These are phyloP conservation scores for Metarhizium guizhouense DNA, from an alignment of 2,329 filamentous ascomycete species.

Conservation along the genomic window DNA sequence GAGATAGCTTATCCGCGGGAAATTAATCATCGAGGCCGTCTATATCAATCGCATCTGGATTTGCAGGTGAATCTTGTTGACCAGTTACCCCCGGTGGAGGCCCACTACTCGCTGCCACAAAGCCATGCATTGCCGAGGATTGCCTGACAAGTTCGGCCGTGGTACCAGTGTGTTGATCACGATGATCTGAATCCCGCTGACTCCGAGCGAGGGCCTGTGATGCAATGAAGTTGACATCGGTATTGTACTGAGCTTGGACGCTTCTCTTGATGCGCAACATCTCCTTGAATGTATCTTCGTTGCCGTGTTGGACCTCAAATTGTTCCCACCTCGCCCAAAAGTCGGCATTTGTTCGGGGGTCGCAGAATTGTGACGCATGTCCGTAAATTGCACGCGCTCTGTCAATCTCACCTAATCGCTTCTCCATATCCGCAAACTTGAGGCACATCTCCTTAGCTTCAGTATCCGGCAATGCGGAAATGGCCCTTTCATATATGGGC, in stretches of 20 bases:
- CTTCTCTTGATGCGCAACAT: constrained; percentile 97
- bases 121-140: constrained; percentile 79
- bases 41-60: constrained; percentile 80
- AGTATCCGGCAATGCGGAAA: constrained; percentile 81
- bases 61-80: constrained; percentile 41
- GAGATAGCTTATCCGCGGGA: not conserved
- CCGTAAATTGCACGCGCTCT: constrained; percentile 92
- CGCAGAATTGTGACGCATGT: constrained; percentile 94
- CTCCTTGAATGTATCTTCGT: constrained; percentile 98
- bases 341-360: constrained; percentile 76
- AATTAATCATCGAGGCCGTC: constrained; percentile 59
- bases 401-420: constrained; percentile 85
- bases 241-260: constrained; percentile 97
- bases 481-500: constrained; percentile 92
- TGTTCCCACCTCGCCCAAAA: constrained; percentile 98
- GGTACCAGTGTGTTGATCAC: constrained; percentile 56
- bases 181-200: constrained; percentile 49
- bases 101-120: constrained; percentile 77
- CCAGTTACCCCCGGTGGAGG: constrained; percentile 41
- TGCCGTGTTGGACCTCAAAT: constrained; percentile 96
- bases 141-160: constrained; percentile 87
- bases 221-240: constrained; percentile 96
- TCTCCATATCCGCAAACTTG: constrained; percentile 97
- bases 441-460: constrained; percentile 98
- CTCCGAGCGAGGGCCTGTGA: constrained; percentile 84